These are phyloP conservation scores for Kurtzmaniella quercitrusa DNA, from an alignment of 1,139 yeast species.

Conservation along the genomic window DNA sequence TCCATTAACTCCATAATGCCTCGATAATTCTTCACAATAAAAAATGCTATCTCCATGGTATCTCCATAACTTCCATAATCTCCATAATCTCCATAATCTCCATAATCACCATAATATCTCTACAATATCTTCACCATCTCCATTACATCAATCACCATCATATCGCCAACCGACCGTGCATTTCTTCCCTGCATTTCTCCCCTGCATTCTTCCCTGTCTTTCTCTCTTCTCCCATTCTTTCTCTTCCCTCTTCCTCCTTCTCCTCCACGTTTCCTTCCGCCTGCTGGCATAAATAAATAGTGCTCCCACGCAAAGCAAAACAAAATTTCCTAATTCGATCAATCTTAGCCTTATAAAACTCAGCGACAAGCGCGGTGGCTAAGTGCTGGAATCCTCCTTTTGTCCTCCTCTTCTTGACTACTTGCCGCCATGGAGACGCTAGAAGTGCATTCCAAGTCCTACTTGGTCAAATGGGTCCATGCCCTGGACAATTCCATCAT, in stretches of 20 bases:
- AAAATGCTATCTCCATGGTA: too few species aligned
- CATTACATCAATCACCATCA: too few species aligned
- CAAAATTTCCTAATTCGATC: not conserved
- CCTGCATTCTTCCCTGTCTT: not conserved
- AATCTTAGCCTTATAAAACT: not conserved
- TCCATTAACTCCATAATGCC: too few species aligned
- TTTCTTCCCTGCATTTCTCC: not conserved
- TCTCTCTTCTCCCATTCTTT: not conserved
- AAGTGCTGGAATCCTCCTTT: too few species aligned
- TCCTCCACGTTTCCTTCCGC: not conserved
- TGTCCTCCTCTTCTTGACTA: too few species aligned
- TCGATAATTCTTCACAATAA: too few species aligned
- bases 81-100: too few species aligned
- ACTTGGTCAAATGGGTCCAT: constrained; percentile 85
- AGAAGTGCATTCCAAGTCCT: constrained; percentile 85
- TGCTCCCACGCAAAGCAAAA: too few species aligned
- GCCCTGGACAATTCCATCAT: constrained; percentile 64
- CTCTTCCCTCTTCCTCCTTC: not conserved
- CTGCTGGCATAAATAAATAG: not conserved
- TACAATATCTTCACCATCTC: too few species aligned
- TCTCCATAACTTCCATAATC: too few species aligned
- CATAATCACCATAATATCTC: too few species aligned
- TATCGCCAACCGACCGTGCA: too few species aligned
- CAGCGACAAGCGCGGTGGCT: not conserved
- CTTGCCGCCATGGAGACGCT: constrained; percentile 83